Conservation (phyloP, 169 alveolate genomes). For the Theileria sp. region DNA sequence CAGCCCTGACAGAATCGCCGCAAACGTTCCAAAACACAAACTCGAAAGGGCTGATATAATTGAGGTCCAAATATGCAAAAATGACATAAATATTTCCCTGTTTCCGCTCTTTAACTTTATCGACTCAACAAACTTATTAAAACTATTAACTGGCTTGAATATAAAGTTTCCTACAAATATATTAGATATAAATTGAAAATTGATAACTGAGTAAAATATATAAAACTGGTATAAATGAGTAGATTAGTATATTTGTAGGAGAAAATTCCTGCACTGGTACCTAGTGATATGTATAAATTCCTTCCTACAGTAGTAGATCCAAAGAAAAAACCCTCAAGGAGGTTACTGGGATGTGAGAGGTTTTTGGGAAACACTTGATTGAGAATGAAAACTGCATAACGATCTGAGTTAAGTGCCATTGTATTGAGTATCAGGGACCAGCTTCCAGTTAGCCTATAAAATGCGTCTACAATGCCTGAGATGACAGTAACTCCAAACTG, state of each 20-base stretch:
- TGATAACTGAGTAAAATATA: not conserved
- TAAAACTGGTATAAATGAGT: not conserved
- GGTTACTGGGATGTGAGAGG: conserved; percentile 72
- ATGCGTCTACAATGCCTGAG: conserved; percentile 65
- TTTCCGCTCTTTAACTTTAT: conserved; percentile 23
- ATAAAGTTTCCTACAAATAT: conserved; percentile 57
- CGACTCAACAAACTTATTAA: conserved; percentile 55
- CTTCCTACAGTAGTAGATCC: conserved; percentile 70
- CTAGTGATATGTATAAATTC: conserved; percentile 65
- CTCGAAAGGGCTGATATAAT: conserved; percentile 50
- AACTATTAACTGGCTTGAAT: conserved; percentile 53
- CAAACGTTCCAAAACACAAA: conserved; percentile 41
- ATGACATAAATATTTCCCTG: conserved; percentile 51
- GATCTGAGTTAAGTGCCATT: conserved; percentile 53
- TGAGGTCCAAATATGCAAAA: conserved; percentile 66
- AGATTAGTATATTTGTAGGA: not conserved
- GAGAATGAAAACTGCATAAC: conserved; percentile 52
- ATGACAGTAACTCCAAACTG: conserved; percentile 31
- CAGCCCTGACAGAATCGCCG: conserved; percentile 65
- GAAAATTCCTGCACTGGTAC: not conserved
- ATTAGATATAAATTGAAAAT: conserved; percentile 39
- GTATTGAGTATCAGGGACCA: conserved; percentile 56
- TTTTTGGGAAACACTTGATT: conserved; percentile 65
- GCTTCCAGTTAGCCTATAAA: conserved; percentile 59
- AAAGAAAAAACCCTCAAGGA: conserved; percentile 70